These are phyloP conservation scores for Sextonia rubra DNA, from an alignment of 164 flowering plant species.

Conservation along the genomic window DNA sequence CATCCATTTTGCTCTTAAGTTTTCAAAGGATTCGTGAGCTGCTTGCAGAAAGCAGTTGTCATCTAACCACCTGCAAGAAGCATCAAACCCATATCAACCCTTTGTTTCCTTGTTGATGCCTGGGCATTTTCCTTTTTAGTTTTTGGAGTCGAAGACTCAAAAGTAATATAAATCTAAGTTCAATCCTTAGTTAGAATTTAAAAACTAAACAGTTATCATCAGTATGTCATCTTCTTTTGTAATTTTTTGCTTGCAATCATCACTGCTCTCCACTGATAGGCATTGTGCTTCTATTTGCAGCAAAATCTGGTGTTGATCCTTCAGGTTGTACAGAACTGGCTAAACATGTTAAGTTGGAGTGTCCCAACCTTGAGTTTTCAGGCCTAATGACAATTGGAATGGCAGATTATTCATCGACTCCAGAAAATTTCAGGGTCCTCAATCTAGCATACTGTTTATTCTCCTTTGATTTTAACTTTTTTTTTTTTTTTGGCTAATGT, in stretches of 20 bases:
- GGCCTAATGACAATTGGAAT: constrained; percentile 97
- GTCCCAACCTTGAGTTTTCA: constrained; percentile 78
- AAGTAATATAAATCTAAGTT: too few species aligned
- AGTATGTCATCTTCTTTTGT: neutral
- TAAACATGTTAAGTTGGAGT: constrained; percentile 52
- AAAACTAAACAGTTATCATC: neutral
- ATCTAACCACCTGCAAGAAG: too few species aligned
- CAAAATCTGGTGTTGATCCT: constrained; percentile 85
- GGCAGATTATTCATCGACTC: constrained; percentile 89
- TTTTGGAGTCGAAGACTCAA: too few species aligned
- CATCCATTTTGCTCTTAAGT: too few species aligned
- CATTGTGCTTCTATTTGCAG: constrained; percentile 35
- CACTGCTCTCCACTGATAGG: neutral
- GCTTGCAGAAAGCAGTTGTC: too few species aligned
- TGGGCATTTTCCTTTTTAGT: neutral
- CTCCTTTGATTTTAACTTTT: neutral
- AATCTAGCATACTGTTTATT: neutral
- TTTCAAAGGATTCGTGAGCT: too few species aligned
- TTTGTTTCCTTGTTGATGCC: neutral
- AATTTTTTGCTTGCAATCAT: neutral
- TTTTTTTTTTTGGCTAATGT: neutral
- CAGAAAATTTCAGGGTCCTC: constrained; percentile 76
- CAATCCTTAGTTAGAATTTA: neutral
- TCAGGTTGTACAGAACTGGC: constrained; percentile 65
- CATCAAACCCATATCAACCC: too few species aligned